Base-by-base conservation (phyloP, 176 grass and related monocot species). In the Cenchrus fungigraminus region DNA sequence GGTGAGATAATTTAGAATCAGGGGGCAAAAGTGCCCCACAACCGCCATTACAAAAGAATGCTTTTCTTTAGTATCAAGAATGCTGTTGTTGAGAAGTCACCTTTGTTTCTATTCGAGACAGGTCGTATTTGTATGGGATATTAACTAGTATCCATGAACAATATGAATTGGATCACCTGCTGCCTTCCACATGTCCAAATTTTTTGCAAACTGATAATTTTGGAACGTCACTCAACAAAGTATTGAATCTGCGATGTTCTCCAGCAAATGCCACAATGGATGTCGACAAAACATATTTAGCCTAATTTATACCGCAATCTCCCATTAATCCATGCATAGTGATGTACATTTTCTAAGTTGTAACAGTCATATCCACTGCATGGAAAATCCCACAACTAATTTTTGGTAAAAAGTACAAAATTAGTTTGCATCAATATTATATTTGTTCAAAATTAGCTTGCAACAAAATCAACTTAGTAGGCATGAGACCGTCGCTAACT, bases 321-420 rank as follows among this genome's bases (percentile, higher is more conserved):
- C 28, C 63, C 6, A 7, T 68, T 19, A 67, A 10, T 42, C 46
- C 31, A 25, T 52, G 47, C 19, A 22, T 47, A 71, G 34, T 50
- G 12, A 60, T 90, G 11, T 8, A 46, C 51, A 75, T 64, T 84
- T 74, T 75, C 34, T 42, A 17, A 75, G 47, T 79, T 71, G 25
- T 62, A 68, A 57, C 15, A 61, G 4, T 85, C 45, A 52, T 29
- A 82, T 8, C 15, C n/a, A 22, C 29, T 50, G 76, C 17, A 31
- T 74, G 53, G 32, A 16, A 82, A 76, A 56, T 49, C 3, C 37
- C 37, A 4, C 4, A 40, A 40, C 4, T 4, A 40, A 40, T 6
- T 65, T 63, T 82, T 65, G 16, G 25, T 64, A 34, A 32, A 83
- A 71, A 65, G 12, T 65, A 20, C 50, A 79, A 63, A 82, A 55